A percentile compares a stretch with the other conserved stretches of the same genome.
Evolutionary conservation across 176 grass and related monocot species (phyloP).

Genomic region (Musa acuminata): DNA sequence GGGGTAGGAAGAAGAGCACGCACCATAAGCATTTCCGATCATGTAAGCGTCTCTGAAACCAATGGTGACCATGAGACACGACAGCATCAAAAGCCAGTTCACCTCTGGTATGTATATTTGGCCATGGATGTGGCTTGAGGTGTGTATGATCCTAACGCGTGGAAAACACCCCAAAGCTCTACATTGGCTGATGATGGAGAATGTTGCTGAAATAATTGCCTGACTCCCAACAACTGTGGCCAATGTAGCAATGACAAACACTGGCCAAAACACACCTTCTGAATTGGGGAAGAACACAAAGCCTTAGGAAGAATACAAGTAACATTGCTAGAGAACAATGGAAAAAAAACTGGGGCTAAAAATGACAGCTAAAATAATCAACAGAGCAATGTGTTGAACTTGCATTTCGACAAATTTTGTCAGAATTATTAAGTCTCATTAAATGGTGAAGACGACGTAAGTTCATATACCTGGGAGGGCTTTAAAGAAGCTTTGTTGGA

Average conservation of each 20-base stretch:
- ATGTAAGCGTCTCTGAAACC: slow-evolving; percentile 66
- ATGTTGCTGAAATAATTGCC: slow-evolving; percentile 81
- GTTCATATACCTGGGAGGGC: slow-evolving; percentile 61
- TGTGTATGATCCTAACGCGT: slow-evolving; percentile 70
- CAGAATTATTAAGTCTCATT: not conserved
- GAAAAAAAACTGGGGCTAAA: not conserved
- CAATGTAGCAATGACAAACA: slow-evolving; percentile 66
- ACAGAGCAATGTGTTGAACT: too few relatives aligned
- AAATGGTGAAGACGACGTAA: not conserved
- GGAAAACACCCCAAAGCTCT: slow-evolving; percentile 83
- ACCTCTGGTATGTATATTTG: slow-evolving; percentile 94
- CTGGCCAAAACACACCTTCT: slow-evolving; percentile 72
- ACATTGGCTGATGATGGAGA: slow-evolving; percentile 84
- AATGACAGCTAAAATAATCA: not conserved
- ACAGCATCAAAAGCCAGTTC: slow-evolving; percentile 67
- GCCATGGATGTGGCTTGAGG: slow-evolving; percentile 63
- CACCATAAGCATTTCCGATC: slow-evolving; percentile 89
- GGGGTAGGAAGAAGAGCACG: not conserved
- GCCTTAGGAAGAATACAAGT: not conserved
- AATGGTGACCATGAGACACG: slow-evolving; percentile 55
- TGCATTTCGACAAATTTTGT: too few relatives aligned
- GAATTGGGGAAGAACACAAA: slow-evolving; percentile 8
- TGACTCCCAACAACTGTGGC: slow-evolving; percentile 82
- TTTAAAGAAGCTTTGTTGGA: slow-evolving; percentile 89
- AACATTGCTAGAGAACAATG: not conserved